Evolutionary conservation across 2,329 filamentous ascomycete genomes (phyloP).

Genomic region (Coniochaeta sp.): DNA sequence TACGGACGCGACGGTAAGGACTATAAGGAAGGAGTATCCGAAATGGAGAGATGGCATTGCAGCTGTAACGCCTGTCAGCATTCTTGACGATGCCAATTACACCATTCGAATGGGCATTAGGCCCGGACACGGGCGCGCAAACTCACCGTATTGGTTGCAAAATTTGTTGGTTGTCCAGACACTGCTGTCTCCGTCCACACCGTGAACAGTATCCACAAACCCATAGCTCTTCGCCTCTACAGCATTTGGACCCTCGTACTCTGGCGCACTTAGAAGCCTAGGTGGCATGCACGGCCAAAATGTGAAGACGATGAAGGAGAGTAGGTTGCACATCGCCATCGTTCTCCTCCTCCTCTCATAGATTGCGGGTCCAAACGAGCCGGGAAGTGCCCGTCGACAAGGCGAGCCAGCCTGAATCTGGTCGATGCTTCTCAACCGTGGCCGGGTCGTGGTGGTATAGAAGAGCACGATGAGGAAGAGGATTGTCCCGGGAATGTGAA

Average conservation of each 20-base stretch:
- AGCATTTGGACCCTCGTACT: conserved; percentile 47
- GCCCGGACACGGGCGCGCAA: background rate
- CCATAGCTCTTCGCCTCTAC: conserved; percentile 52
- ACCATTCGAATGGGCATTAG: background rate
- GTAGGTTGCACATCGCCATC: conserved; percentile 54
- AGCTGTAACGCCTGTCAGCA: conserved; percentile 30
- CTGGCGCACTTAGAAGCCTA: conserved; percentile 48
- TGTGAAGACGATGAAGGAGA: conserved; percentile 56
- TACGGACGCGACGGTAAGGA: conserved; percentile 60
- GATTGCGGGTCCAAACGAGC: conserved; percentile 34
- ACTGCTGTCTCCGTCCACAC: conserved; percentile 50
- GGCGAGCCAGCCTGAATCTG: conserved; percentile 16
- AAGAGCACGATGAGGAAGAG: conserved; percentile 59
- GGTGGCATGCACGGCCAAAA: conserved; percentile 59
- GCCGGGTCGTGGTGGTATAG: conserved; percentile 60
- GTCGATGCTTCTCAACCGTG: conserved; percentile 10
- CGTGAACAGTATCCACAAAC: conserved; percentile 56
- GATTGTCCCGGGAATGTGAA: conserved; percentile 72
- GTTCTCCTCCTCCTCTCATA: conserved; percentile 52
- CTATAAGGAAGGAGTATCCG: conserved; percentile 67
- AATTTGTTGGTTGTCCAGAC: conserved; percentile 69
- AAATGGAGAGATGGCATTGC: conserved; percentile 74
- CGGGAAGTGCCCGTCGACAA: conserved; percentile 32
- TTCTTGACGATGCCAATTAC: background rate
- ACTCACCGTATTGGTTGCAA: conserved; percentile 66